These are phyloP conservation scores for Pelargonium myrrhifolium DNA, from an alignment of 441 rosid genomes.

Conservation along the genomic window DNA sequence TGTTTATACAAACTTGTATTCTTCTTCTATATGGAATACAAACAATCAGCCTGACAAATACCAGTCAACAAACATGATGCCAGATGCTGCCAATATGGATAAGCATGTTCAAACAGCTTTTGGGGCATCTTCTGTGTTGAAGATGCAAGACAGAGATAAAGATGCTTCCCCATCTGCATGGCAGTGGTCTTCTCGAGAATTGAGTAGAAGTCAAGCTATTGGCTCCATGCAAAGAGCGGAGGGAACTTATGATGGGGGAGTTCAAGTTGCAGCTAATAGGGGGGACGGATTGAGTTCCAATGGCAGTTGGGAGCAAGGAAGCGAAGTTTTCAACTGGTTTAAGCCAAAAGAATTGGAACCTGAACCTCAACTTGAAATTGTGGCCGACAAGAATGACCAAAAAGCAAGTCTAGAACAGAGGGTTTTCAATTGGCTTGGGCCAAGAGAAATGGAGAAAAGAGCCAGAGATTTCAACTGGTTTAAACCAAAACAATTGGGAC, in stretches of 20 bases:
- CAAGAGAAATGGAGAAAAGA: not conserved
- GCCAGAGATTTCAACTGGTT: not conserved
- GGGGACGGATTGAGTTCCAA: not conserved
- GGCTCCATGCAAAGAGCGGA: slow-evolving; percentile 8
- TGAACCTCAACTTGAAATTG: no score
- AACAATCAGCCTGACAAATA: slow-evolving; percentile 15
- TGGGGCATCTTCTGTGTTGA: slow-evolving; percentile 15
- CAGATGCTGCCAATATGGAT: slow-evolving; percentile 12
- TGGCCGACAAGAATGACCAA: no score
- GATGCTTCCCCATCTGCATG: slow-evolving; percentile 13
- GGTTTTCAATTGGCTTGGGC: not conserved
- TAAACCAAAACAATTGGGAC: not conserved
- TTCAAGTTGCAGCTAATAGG: not conserved
- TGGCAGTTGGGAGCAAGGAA: not conserved
- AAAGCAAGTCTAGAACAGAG: no score
- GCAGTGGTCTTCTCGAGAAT: slow-evolving; percentile 17
- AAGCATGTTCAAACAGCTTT: slow-evolving; percentile 1
- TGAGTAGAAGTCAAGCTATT: slow-evolving; percentile 14
- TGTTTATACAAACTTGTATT: slow-evolving; percentile 12
- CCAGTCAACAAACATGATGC: slow-evolving; percentile 15
- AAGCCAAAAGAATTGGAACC: not conserved
- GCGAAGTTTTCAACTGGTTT: not conserved
- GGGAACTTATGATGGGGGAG: not conserved
- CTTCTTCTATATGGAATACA: slow-evolving; percentile 14
- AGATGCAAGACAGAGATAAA: slow-evolving; percentile 12